Conservation (phyloP, 106 monocot species). For the Amphibolis antarctica region DNA sequence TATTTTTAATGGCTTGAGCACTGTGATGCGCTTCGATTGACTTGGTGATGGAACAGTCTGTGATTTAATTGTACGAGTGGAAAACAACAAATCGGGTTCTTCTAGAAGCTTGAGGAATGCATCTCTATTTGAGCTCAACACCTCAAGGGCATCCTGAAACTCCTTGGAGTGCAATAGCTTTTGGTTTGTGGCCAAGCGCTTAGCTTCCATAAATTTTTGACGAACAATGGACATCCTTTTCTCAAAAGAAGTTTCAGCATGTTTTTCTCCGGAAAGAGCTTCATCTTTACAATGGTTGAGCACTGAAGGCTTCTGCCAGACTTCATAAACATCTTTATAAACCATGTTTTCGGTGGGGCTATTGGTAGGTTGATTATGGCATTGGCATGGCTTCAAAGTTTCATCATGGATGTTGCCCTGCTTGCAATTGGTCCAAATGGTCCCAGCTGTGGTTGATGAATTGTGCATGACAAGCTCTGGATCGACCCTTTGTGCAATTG, state of each 20-base stretch:
- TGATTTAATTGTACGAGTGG: conserved; percentile 29
- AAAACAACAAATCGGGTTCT: conserved; percentile 71
- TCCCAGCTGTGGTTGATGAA: conserved; percentile 2
- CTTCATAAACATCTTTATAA: conserved; percentile 48
- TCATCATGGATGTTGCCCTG: conserved; percentile 6
- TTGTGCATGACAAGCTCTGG: conserved; percentile 12
- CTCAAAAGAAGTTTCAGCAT: conserved; percentile 22
- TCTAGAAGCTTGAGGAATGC: conserved; percentile 79
- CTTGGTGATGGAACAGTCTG: conserved; percentile 9
- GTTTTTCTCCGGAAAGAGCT: conserved; percentile 7
- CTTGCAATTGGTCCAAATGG: conserved; percentile 4
- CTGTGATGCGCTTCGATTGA: conserved; percentile 30
- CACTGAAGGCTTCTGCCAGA: conserved; percentile 20
- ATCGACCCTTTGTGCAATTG: conserved; percentile 7
- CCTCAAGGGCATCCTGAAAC: conserved; percentile 81
- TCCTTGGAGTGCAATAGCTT: conserved; percentile 72
- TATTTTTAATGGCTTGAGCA: conserved; percentile 30
- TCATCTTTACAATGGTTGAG: conserved; percentile 11
- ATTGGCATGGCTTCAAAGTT: neutral
- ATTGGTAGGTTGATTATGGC: neutral
- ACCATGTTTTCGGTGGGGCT: conserved; percentile 13
- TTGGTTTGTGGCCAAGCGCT: conserved; percentile 55
- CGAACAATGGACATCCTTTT: conserved; percentile 76
- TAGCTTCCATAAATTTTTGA: conserved; percentile 83
- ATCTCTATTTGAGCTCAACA: conserved; percentile 93